Base-by-base conservation (phyloP, 306 rosid species). In the Casuarina equisetifolia region DNA sequence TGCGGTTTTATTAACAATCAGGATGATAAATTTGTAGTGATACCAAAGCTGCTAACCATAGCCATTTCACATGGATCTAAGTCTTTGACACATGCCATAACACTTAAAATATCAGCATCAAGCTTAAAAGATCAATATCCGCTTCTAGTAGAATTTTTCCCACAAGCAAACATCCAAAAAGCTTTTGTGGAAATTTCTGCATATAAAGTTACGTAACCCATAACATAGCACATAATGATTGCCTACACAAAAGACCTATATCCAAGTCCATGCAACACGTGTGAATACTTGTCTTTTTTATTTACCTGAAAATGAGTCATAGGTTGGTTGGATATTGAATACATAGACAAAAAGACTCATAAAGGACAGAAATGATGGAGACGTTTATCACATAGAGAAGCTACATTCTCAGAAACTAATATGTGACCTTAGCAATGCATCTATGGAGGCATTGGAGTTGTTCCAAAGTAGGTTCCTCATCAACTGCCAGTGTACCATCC, bases 391-490 rank as follows among this genome's bases (percentile, higher is more conserved):
- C 0, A 17, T 39, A 17, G 16, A 36, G 57, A 79, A 76, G 54
- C 76, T 54, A 40, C 35, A 55, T 16, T 4, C 81, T 49, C 59
- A 74, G 74, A 69, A 84, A 51, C 74, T 76, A 73, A 75, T 70
- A 72, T 72, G 79, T 78, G 86, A 94, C 98, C 98, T 95, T 92
- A 16, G 92, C 90, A 79, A 95, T 92, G 92, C 98, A 95, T 76
- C 83, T 95, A 82, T 95, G 98, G 78, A 95, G 97, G 73, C 88
- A 76, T 52, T 87, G 96, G 81, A 95, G 97, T 70, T 95, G 97
- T 61, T 92, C 97, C 40, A 85, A 5, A 43, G 90, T 85, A 79
- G 98, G 96, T 78, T 92, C 92, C 77, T 87, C 93, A 78, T 92
- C 96, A 78, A 79, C 85, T 76, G 93, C 88, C 86, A 88, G 79